Percentiles rank a stretch among this genome's conserved stretches.
Evolutionary conservation across 2,329 filamentous ascomycete genomes (phyloP).

Genomic region (Ophiognomonia clavigignenti-juglandacearum): DNA sequence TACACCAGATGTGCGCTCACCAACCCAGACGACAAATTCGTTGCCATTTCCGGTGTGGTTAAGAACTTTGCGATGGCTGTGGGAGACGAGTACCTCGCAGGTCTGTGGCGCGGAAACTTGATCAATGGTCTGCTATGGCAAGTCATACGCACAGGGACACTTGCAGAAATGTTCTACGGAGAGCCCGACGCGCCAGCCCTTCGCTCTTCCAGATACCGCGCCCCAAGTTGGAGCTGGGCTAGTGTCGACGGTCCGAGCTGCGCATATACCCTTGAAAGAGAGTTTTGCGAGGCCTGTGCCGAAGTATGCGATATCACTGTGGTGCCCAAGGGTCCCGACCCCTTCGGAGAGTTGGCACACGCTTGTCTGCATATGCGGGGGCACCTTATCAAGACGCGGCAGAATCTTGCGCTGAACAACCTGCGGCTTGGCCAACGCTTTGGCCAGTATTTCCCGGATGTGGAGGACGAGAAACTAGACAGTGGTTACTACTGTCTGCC

Average conservation of each 20-base stretch:
- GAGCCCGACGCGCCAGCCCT: not conserved
- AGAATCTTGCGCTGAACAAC: not conserved
- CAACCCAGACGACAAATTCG: constrained; percentile 3
- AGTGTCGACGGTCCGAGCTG: not conserved
- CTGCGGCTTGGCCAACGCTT: not conserved
- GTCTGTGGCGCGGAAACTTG: constrained; percentile 5
- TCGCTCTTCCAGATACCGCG: not conserved
- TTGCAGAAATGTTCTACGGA: not conserved
- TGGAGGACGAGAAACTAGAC: not conserved
- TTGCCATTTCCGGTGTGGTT: constrained; percentile 9
- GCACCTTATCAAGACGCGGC: not conserved
- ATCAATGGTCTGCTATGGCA: constrained; percentile 9
- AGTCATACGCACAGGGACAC: too few species aligned
- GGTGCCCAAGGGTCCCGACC: not conserved
- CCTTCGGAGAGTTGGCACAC: not conserved
- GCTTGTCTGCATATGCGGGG: constrained; percentile 2
- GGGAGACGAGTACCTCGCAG: constrained; percentile 12
- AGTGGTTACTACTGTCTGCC: not conserved
- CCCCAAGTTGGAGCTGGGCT: constrained; percentile 14
- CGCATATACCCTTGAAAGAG: not conserved
- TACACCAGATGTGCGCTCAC: constrained; percentile 9
- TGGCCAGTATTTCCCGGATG: not conserved
- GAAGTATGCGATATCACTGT: not conserved
- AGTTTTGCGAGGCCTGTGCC: not conserved
- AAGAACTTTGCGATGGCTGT: constrained; percentile 1